A percentile compares a stretch with the other conserved stretches of the same genome.
These are phyloP conservation scores for Gnomoniopsis sp. DNA, from an alignment of 2,329 filamentous ascomycete species.

Conservation along the genomic window DNA sequence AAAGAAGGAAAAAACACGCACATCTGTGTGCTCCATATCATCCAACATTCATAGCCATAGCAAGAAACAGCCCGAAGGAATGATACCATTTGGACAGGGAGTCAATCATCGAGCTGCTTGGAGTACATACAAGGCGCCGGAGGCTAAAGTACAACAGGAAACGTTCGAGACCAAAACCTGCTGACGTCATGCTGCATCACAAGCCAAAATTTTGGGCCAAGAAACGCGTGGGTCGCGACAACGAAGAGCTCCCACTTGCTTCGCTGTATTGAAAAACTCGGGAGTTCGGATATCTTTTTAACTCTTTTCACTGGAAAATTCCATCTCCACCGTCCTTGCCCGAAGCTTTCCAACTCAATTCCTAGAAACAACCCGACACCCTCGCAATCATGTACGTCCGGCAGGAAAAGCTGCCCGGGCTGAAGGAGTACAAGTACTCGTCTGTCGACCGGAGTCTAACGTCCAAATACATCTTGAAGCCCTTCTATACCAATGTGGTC, in stretches of 20 bases:
- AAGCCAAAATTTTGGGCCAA: constrained; percentile 5
- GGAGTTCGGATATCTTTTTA: background rate
- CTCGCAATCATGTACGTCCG: constrained; percentile 79
- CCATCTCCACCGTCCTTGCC: background rate
- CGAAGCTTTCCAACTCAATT: background rate
- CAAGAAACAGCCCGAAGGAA: too few species aligned
- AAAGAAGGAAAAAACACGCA: too few species aligned
- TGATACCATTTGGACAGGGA: too few species aligned
- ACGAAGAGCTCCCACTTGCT: background rate
- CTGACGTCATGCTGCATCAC: background rate
- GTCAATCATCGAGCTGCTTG: too few species aligned
- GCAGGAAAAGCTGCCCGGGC: constrained; percentile 80
- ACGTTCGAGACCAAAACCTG: background rate
- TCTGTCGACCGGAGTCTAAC: constrained; percentile 85
- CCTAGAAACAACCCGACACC: constrained; percentile 22
- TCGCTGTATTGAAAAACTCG: background rate
- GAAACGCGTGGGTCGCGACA: constrained; percentile 6
- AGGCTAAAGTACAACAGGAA: too few species aligned
- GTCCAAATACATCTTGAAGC: constrained; percentile 92
- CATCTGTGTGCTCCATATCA: too few species aligned
- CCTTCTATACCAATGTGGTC: constrained; percentile 92
- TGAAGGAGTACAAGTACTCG: constrained; percentile 95
- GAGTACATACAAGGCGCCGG: too few species aligned
- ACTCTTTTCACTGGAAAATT: background rate
- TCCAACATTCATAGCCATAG: too few species aligned